Conservation (phyloP, 2,329 filamentous ascomycete genomes). For the Diaporthe sp. region DNA sequence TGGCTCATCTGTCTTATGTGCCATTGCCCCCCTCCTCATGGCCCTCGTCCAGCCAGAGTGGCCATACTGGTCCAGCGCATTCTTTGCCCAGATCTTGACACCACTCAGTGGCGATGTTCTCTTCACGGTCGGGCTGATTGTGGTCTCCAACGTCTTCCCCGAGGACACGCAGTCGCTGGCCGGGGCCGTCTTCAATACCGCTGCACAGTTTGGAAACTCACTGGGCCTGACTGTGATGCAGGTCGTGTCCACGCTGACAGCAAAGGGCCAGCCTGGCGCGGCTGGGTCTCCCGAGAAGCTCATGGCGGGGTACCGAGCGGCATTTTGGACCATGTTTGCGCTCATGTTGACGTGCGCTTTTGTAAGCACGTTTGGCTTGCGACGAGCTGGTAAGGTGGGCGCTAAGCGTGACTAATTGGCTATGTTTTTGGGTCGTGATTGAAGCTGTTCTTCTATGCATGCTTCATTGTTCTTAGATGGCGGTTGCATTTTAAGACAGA, state of each 20-base stretch:
- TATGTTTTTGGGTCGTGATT: not conserved
- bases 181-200: conserved; percentile 72
- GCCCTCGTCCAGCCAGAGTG: conserved; percentile 61
- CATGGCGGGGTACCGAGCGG: conserved; percentile 29
- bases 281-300: conserved; percentile 15
- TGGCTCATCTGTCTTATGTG: conserved; percentile 55
- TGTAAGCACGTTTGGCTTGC: conserved; percentile 20
- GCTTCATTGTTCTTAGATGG: not conserved
- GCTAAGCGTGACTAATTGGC: conserved; percentile 31
- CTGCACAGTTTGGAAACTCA: conserved; percentile 59
- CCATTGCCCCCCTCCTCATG: conserved; percentile 66
- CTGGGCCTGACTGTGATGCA: conserved; percentile 34
- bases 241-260: conserved; percentile 29
- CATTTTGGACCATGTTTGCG: conserved; percentile 37
- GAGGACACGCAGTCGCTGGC: conserved; percentile 69
- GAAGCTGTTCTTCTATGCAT: not conserved
- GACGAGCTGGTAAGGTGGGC: conserved; percentile 28
- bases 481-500: not conserved
- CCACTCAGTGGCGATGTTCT: conserved; percentile 61
- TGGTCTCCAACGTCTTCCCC: conserved; percentile 67
- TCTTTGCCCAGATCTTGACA: conserved; percentile 54
- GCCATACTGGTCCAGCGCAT: conserved; percentile 65
- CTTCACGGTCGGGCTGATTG: conserved; percentile 67
- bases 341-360: conserved; percentile 23
- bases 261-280: not conserved